Evolutionary conservation across 768 basidiomycete genomes (phyloP), one percentile per base, ranked within the genome.

Genomic region (Lentinula boryana): DNA sequence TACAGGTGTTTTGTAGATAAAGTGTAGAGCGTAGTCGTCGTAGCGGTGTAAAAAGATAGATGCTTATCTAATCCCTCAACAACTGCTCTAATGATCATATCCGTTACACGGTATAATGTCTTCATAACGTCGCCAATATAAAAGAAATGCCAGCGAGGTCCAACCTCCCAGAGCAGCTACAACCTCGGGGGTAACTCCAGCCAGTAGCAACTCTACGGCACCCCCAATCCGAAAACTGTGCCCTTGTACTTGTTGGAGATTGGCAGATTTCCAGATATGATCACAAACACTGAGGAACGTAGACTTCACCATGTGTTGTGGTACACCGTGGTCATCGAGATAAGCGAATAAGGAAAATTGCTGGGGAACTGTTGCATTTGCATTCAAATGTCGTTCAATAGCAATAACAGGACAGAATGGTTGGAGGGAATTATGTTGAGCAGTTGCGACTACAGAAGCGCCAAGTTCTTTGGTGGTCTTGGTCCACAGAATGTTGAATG

Each of bases 401-500:
- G 73, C 74, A 0, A 23, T 4, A 2, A 63, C 23, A 10, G 69
- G 63, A 63, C 61, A 58, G 41, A 69, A 40, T 3, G 59, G 49
- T 5, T n/a, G 1, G 1, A 43, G 41, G 1, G 4, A 43, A 33
- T 65, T 7, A n/a, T 15, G 2, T 10, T 40, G 40, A 6, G 56
- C 40, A 2, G 69, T 72, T 27, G 74, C 49, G 4, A 69, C 63
- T 15, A 74, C 64, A 31, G 69, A 63, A 0, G 71, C 72, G 7
- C 77, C 70, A 0, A 40, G 38, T 3, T 65, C 35, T 0, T 60
- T 33, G 0, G 72, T 74, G 0, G 72, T 71, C 56, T 78, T 76
- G 0, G 74, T 71, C 69, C 72, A 75, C 0, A 76, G 75, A 7
- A 78, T 73, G 36, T 70, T 70, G 31, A 64, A 68, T 61, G n/a